phyloP scores from a whole-genome alignment of 2,329 filamentous ascomycete species.

The Phaeoacremonium minimum region DNA sequence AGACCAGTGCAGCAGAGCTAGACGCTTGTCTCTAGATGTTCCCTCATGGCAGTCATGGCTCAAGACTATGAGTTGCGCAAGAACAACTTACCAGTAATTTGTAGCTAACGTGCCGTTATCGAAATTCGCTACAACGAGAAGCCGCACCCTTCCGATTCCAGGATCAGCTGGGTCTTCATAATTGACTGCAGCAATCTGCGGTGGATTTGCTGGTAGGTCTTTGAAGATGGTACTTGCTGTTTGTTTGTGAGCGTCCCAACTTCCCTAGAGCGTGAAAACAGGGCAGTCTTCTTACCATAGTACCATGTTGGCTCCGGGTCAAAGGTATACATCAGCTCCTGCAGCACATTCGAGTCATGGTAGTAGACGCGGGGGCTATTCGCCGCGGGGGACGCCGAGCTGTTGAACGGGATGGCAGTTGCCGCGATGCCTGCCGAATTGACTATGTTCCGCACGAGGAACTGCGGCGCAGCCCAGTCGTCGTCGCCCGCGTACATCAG shows the following conservation, averaged over 20 bases:
- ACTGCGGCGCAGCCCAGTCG: conserved; percentile 2
- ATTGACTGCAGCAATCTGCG: background rate
- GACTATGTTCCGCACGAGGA: background rate
- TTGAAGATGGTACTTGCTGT: background rate
- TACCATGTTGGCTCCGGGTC: too few relatives aligned
- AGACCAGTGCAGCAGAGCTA: too few relatives aligned
- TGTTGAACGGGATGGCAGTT: background rate
- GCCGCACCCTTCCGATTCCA: background rate
- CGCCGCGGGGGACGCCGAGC: background rate
- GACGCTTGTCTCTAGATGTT: too few relatives aligned
- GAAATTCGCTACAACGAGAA: background rate
- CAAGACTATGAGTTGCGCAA: too few relatives aligned
- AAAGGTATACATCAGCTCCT: background rate
- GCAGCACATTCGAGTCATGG: conserved; percentile 2
- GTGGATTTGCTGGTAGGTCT: background rate
- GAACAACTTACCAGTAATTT: too few relatives aligned
- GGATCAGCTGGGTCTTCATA: background rate
- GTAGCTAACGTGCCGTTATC: conserved; percentile 2
- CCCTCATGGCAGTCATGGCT: too few relatives aligned
- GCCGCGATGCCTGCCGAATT: conserved; percentile 1
- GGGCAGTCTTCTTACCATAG: too few relatives aligned
- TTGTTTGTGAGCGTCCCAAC: too few relatives aligned
- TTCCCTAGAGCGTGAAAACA: too few relatives aligned
- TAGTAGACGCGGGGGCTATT: conserved; percentile 2
- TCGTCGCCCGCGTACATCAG: conserved; percentile 2